Percentiles rank a stretch among this genome's conserved stretches.
Evolutionary conservation across 768 basidiomycete species (phyloP).

Genomic region (Guyanaporus albipodus): DNA sequence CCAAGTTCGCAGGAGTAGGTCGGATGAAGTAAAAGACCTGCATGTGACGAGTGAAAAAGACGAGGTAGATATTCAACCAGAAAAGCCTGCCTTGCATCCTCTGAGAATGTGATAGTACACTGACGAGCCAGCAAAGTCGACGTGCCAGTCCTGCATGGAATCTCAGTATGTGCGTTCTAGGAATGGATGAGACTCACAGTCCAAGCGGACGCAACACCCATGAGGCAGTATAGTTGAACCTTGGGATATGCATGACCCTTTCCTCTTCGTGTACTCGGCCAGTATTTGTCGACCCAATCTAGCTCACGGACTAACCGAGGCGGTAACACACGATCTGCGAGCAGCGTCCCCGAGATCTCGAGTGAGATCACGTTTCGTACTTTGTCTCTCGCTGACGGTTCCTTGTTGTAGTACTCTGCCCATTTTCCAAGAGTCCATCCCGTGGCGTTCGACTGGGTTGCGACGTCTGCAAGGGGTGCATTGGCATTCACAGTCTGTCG

Average conservation of each 20-base stretch:
- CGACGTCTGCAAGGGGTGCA: slow-evolving; percentile 57
- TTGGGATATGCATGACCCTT: slow-evolving; percentile 80
- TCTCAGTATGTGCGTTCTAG: not conserved
- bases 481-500: slow-evolving; percentile 3
- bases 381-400: slow-evolving; percentile 70
- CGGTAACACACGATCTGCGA: slow-evolving; percentile 76
- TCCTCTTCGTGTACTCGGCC: slow-evolving; percentile 77
- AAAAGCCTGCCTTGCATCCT: slow-evolving; percentile 66
- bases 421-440: slow-evolving; percentile 91
- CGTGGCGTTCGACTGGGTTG: slow-evolving; percentile 77
- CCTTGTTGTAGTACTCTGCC: slow-evolving; percentile 79
- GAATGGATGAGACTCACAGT: slow-evolving; percentile 54
- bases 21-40: slow-evolving; percentile 95
- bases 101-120: slow-evolving; percentile 95
- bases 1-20: slow-evolving; percentile 80
- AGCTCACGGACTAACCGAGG: slow-evolving; percentile 82
- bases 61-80: not conserved
- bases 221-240: slow-evolving; percentile 94
- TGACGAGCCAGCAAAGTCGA: slow-evolving; percentile 96
- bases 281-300: slow-evolving; percentile 97
- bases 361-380: slow-evolving; percentile 94
- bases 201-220: slow-evolving; percentile 93
- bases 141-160: slow-evolving; percentile 82
- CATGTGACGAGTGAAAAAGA: not conserved
- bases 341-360: slow-evolving; percentile 83